Conservation (phyloP, 2,329 filamentous ascomycete species). For the Rhexocercosporidium sp. region DNA sequence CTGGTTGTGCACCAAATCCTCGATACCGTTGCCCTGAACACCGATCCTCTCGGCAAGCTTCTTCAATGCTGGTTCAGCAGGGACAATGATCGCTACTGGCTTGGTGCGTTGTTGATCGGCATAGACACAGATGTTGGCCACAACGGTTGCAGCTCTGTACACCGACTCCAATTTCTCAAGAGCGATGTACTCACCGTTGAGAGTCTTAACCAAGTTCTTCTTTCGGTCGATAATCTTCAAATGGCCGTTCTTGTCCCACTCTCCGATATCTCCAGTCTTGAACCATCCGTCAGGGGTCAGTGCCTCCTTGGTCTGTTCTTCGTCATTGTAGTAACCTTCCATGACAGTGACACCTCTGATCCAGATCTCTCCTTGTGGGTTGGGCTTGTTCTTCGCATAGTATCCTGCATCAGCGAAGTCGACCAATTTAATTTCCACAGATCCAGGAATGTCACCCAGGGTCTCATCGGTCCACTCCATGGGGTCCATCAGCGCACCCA, state of each 20-base stretch:
- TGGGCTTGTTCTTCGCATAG: conserved; percentile 66
- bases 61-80: conserved; percentile 66
- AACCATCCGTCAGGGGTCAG: conserved; percentile 92
- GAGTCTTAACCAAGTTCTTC: conserved; percentile 93
- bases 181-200: conserved; percentile 95
- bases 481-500: conserved; percentile 82
- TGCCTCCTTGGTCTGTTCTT: conserved; percentile 79
- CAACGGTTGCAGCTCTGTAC: conserved; percentile 79
- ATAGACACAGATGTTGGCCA: conserved; percentile 87
- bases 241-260: conserved; percentile 75
- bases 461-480: conserved; percentile 80
- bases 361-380: conserved; percentile 90
- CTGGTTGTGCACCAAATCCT: conserved; percentile 69
- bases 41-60: conserved; percentile 65
- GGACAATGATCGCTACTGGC: conserved; percentile 80
- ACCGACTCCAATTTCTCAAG: conserved; percentile 94
- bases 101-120: conserved; percentile 76
- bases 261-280: conserved; percentile 85
- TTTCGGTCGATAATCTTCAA: conserved; percentile 82
- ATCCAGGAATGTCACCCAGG: conserved; percentile 78
- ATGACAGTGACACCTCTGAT: conserved; percentile 81
- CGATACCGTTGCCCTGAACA: conserved; percentile 65
- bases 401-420: conserved; percentile 91
- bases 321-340: conserved; percentile 81
- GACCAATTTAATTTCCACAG: conserved; percentile 88